phyloP scores from a whole-genome alignment of 2,329 filamentous ascomycete genomes.

The Verticillium nonalfalfae region DNA sequence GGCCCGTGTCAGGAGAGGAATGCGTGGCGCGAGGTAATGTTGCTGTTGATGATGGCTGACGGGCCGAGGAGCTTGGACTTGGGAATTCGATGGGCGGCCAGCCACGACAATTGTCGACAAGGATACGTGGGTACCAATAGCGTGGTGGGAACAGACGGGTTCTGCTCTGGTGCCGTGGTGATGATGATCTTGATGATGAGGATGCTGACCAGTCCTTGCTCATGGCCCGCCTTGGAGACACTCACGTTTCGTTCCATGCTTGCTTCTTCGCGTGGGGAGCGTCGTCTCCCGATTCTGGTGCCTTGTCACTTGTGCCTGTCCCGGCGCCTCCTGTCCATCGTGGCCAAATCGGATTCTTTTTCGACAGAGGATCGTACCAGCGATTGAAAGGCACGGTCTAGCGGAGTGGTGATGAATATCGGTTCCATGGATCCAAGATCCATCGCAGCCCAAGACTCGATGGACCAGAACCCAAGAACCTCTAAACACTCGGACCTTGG shows the following conservation, averaged over 20 bases:
- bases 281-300: no score
- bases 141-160: no score
- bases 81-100: not conserved
- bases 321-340: no score
- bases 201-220: no score
- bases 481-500: not conserved
- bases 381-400: not conserved
- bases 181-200: no score
- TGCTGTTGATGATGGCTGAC: not conserved
- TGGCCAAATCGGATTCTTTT: no score
- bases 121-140: not conserved
- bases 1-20: not conserved
- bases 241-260: no score
- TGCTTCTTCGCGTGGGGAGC: no score
- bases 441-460: not conserved
- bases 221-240: no score
- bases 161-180: no score
- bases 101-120: not conserved
- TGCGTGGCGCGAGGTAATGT: not conserved
- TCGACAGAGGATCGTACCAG: not conserved
- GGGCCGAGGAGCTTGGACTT: not conserved
- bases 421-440: not conserved
- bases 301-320: no score
- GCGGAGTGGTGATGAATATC: not conserved
- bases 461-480: not conserved